These are phyloP conservation scores for Epichloe amarillans DNA, from an alignment of 2,329 filamentous ascomycete species.

Conservation along the genomic window DNA sequence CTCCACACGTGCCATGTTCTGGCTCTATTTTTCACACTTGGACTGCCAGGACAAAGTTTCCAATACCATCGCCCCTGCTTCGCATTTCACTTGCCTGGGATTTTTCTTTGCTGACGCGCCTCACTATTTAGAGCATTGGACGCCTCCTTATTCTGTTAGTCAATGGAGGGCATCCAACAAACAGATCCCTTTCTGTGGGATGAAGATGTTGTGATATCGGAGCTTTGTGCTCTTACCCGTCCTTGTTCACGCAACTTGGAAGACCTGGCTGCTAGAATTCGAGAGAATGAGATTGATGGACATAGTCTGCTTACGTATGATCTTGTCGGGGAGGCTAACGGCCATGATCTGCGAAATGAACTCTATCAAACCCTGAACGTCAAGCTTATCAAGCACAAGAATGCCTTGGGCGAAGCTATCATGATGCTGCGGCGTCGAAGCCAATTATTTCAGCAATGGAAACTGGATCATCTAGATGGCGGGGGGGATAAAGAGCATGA, in stretches of 20 bases:
- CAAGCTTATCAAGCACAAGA: slow-evolving; percentile 41
- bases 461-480: slow-evolving; percentile 5
- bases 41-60: background rate
- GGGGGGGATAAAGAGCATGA: background rate
- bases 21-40: background rate
- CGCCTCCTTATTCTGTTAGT: slow-evolving; percentile 1
- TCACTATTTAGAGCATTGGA: background rate
- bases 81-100: background rate
- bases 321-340: slow-evolving; percentile 26
- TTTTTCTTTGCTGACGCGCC: background rate
- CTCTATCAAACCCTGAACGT: slow-evolving; percentile 42
- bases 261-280: slow-evolving; percentile 39
- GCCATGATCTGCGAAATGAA: slow-evolving; percentile 25
- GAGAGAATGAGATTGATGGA: slow-evolving; percentile 53
- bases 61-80: background rate
- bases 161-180: slow-evolving; percentile 16
- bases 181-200: slow-evolving; percentile 66
- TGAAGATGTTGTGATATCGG: slow-evolving; percentile 49
- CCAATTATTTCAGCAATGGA: slow-evolving; percentile 28
- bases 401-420: slow-evolving; percentile 45
- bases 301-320: slow-evolving; percentile 45
- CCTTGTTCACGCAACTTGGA: slow-evolving; percentile 37
- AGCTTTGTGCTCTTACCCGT: slow-evolving; percentile 44
- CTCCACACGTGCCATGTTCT: background rate
- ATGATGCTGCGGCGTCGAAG: slow-evolving; percentile 40